phyloP scores from a whole-genome alignment of 768 basidiomycete species.

The Russula earlei region DNA sequence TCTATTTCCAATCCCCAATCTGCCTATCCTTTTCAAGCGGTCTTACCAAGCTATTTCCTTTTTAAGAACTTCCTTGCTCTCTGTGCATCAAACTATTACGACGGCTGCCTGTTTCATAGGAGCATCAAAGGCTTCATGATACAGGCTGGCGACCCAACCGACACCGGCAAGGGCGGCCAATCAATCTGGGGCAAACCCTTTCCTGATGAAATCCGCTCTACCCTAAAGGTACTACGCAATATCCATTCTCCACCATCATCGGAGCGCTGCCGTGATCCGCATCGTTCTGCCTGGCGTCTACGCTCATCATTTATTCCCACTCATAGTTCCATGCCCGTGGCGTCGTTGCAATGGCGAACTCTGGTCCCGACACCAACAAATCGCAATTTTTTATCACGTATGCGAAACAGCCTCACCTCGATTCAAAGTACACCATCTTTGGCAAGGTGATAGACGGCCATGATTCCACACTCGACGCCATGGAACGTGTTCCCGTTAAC shows the following conservation, averaged over 20 bases:
- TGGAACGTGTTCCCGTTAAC: conserved; percentile 87
- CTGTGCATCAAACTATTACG: conserved; percentile 82
- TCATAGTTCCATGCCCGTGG: conserved; percentile 88
- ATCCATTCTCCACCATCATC: conserved; percentile 17
- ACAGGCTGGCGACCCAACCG: conserved; percentile 84
- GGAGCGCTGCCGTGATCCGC: background rate
- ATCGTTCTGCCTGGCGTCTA: background rate
- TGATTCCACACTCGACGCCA: conserved; percentile 89
- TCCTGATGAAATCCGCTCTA: conserved; percentile 85
- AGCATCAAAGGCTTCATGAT: conserved; percentile 97
- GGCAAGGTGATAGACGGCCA: conserved; percentile 97
- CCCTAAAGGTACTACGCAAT: conserved; percentile 88
- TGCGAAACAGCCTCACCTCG: conserved; percentile 86
- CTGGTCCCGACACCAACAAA: conserved; percentile 90
- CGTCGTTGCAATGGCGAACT: conserved; percentile 96
- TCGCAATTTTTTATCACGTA: conserved; percentile 87
- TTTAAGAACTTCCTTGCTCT: conserved; percentile 88
- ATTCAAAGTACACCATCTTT: conserved; percentile 90
- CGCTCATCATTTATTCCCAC: background rate
- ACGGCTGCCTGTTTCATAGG: conserved; percentile 80
- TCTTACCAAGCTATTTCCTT: background rate
- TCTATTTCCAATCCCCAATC: conserved; percentile 32
- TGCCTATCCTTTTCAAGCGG: background rate
- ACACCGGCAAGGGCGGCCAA: conserved; percentile 92
- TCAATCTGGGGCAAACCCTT: conserved; percentile 94